A percentile compares a stretch with the other conserved stretches of the same genome.
These are phyloP conservation scores for Wickerhamomyces kurtzmanii DNA, from an alignment of 805 yeast genomes.

Conservation along the genomic window DNA sequence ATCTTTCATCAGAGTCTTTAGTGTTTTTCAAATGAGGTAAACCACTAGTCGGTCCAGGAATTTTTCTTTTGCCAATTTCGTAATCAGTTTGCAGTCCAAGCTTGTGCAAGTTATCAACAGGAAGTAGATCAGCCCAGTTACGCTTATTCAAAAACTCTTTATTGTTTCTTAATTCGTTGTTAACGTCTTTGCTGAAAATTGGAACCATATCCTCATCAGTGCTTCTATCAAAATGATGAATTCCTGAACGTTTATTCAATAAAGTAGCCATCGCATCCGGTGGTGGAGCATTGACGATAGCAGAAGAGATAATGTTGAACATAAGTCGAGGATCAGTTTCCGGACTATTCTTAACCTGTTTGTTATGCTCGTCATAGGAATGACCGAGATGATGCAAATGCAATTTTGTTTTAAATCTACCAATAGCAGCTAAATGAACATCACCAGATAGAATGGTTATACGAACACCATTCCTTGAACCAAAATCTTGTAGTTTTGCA, in stretches of 20 bases:
- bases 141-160: conserved; percentile 52
- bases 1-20: conserved; percentile 17
- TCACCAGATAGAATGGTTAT: conserved; percentile 87
- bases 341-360: conserved; percentile 35
- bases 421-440: conserved; percentile 82
- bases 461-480: conserved; percentile 54
- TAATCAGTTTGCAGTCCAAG: conserved; percentile 14
- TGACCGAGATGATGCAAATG: conserved; percentile 31
- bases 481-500: conserved; percentile 52
- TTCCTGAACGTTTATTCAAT: conserved; percentile 50
- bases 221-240: conserved; percentile 54
- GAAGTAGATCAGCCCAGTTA: conserved; percentile 64
- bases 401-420: conserved; percentile 56
- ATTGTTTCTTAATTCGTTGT: conserved; percentile 37
- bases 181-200: conserved; percentile 50
- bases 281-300: conserved; percentile 89
- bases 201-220: conserved; percentile 82
- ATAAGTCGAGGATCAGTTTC: conserved; percentile 67
- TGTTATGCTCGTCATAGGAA: conserved; percentile 26
- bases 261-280: conserved; percentile 77
- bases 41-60: conserved; percentile 31
- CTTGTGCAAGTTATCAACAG: conserved; percentile 28
- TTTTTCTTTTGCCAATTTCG: conserved; percentile 19
- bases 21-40: conserved; percentile 4
- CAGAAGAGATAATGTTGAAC: conserved; percentile 80